Evolutionary conservation across 257 asterid genomes (phyloP).

Genomic region (Rubia yunnanensis): DNA sequence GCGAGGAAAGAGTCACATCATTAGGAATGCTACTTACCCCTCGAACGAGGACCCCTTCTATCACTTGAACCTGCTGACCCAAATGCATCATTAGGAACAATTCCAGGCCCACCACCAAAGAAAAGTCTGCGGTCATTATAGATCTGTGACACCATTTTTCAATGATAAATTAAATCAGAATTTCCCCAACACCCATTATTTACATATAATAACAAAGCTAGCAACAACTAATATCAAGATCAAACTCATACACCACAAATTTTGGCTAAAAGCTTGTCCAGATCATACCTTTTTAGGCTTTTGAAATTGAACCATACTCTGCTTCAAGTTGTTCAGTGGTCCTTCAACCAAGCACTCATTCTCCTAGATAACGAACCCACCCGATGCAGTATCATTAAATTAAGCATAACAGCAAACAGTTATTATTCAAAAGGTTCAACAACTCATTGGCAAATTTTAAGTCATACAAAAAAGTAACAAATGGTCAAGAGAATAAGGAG

Average conservation of each 20-base stretch:
- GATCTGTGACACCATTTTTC: conserved; percentile 37
- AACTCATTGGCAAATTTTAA: neutral
- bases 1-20: neutral
- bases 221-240: neutral
- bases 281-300: conserved; percentile 81
- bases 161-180: neutral
- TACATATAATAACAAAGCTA: neutral
- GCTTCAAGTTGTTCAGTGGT: conserved; percentile 90
- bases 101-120: conserved; percentile 89
- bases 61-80: conserved; percentile 61
- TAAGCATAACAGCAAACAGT: neutral
- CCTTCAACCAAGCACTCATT: conserved; percentile 99
- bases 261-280: neutral
- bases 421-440: neutral
- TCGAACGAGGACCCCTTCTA: conserved; percentile 71
- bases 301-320: conserved; percentile 99
- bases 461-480: neutral
- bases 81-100: conserved; percentile 60
- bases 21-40: conserved; percentile 44
- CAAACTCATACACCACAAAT: neutral
- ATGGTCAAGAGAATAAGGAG: neutral
- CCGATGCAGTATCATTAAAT: conserved; percentile 15
- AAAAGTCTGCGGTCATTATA: conserved; percentile 82
- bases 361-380: conserved; percentile 42
- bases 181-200: neutral